Conservation (phyloP, 129 eudicot species). For the Centaurea solstitialis region DNA sequence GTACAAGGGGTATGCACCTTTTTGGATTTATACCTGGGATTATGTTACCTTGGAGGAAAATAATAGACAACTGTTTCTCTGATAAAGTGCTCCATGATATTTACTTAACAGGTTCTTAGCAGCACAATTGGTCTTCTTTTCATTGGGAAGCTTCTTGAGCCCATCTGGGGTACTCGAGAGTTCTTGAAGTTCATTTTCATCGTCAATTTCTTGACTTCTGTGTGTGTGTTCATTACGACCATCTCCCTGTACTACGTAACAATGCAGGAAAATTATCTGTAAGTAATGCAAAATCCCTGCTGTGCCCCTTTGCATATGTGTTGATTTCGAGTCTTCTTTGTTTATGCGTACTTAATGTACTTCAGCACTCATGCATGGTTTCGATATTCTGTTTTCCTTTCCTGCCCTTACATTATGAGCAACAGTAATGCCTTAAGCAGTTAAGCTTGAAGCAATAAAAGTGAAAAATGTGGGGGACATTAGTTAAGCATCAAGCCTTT, state of each 20-base stretch:
- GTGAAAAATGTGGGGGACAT: too few relatives aligned
- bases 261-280: conserved; percentile 82
- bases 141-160: conserved; percentile 93
- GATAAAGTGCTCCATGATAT: conserved; percentile 1
- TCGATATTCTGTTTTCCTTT: too few relatives aligned
- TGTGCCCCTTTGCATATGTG: background rate
- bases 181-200: conserved; percentile 92
- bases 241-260: conserved; percentile 80
- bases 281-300: conserved; percentile 35
- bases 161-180: conserved; percentile 96
- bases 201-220: conserved; percentile 82
- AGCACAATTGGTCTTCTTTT: conserved; percentile 88
- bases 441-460: too few relatives aligned
- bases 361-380: too few relatives aligned
- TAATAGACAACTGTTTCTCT: conserved; percentile 5
- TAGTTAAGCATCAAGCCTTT: too few relatives aligned
- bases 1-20: conserved; percentile 68
- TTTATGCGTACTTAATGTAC: background rate
- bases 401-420: too few relatives aligned
- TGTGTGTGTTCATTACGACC: conserved; percentile 87
- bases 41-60: background rate
- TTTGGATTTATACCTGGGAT: background rate
- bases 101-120: conserved; percentile 61
- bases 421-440: too few relatives aligned
- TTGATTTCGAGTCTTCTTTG: conserved; percentile 13